Conservation (phyloP, 75 land plant genomes). For the Chamaecyparis obtusa region DNA sequence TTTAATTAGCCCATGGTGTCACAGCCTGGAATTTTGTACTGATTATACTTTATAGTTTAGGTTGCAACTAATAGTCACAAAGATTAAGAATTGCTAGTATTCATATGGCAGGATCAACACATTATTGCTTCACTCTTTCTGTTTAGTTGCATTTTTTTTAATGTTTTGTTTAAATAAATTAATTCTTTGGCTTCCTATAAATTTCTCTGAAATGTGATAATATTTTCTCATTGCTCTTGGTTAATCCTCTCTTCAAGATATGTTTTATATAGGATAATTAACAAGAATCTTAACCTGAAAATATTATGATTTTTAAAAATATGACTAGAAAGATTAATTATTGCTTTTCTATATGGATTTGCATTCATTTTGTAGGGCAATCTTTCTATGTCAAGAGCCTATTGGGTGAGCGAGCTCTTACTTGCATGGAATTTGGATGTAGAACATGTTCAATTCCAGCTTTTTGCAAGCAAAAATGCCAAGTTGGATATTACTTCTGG, state of each 20-base stretch:
- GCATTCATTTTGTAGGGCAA: constrained; percentile 46
- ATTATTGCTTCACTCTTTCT: neutral
- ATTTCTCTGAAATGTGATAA: neutral
- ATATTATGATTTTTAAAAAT: neutral
- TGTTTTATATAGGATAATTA: neutral
- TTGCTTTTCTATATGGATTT: constrained; percentile 1
- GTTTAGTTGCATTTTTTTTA: neutral
- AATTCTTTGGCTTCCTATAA: neutral
- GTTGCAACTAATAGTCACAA: neutral
- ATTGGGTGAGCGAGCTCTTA: constrained; percentile 60
- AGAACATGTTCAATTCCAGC: constrained; percentile 38
- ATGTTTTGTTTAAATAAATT: neutral
- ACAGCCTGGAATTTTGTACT: neutral
- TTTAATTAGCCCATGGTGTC: neutral
- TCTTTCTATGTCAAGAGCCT: constrained; percentile 65
- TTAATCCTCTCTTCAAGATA: neutral
- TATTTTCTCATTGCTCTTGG: neutral
- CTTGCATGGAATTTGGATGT: constrained; percentile 71
- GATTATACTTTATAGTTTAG: neutral
- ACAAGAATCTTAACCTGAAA: neutral
- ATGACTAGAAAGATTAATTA: neutral
- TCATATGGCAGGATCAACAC: neutral
- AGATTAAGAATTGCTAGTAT: neutral
- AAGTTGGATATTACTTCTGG: constrained; percentile 36
- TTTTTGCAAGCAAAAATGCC: constrained; percentile 73